Evolutionary conservation across 257 asterid genomes (phyloP).

Genomic region (Fraxinus cuspidata): DNA sequence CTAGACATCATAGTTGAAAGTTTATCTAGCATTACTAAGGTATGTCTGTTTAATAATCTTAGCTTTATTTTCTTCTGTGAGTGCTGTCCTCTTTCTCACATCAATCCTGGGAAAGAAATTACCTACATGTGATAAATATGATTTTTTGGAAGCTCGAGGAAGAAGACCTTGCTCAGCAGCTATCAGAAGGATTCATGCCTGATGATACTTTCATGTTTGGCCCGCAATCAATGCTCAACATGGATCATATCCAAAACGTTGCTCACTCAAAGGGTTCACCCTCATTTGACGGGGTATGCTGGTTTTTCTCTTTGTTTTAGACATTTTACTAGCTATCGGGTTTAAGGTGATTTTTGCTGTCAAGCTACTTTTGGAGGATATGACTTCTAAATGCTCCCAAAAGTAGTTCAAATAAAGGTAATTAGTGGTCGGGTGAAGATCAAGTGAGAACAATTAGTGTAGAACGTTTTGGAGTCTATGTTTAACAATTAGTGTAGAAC

Average conservation of each 20-base stretch:
- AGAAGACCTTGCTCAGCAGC: slow-evolving; percentile 66
- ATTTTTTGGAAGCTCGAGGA: slow-evolving; percentile 54
- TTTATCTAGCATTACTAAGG: slow-evolving; percentile 68
- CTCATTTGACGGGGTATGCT: slow-evolving; percentile 76
- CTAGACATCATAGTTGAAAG: slow-evolving; percentile 50
- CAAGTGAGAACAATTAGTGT: slow-evolving; percentile 10
- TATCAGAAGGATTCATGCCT: slow-evolving; percentile 74
- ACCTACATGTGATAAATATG: not conserved
- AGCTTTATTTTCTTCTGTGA: slow-evolving; percentile 1
- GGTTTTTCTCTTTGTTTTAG: not conserved
- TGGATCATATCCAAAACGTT: slow-evolving; percentile 54
- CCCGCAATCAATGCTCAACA: slow-evolving; percentile 61
- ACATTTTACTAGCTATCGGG: not conserved
- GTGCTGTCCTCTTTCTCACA: not conserved
- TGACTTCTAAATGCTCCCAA: not conserved
- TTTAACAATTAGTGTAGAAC: not conserved
- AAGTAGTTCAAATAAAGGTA: not conserved
- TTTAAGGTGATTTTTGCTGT: not conserved
- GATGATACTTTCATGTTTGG: slow-evolving; percentile 85
- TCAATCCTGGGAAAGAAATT: not conserved
- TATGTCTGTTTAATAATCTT: slow-evolving; percentile 25
- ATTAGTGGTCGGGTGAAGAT: not conserved
- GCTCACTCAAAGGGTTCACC: slow-evolving; percentile 67
- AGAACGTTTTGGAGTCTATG: not conserved
- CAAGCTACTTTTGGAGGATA: not conserved